Base-by-base conservation (phyloP, 2,329 filamentous ascomycete species). In the Aspergillus sp. region DNA sequence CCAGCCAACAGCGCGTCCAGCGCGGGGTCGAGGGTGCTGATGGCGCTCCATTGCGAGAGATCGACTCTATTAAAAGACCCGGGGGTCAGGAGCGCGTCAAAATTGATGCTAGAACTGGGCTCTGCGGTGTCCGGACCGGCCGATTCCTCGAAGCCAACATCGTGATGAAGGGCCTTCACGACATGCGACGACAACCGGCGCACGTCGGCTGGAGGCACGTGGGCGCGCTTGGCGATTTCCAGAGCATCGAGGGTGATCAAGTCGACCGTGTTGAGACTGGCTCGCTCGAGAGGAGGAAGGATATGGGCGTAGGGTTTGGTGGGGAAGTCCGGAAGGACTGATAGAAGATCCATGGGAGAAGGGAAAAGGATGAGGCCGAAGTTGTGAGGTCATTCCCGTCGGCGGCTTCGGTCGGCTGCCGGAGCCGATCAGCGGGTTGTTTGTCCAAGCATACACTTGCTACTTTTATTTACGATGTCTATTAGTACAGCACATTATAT, bases 201-300 rank as follows among this genome's bases (percentile, higher is more conserved):
- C 67, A 97, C 82, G 71, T 97, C 92, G 45, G 89, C 83, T 7
- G 94, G 81, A 2, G 94, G 92, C 18, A 96, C 82, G 64, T 89
- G 88, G 53, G 92, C 93, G 73, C 91, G 89, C 79, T 90, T 95
- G 58, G 92, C 92, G 65, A 98, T 86, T 71, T 96, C 90, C 62
- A 88, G 82, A 4, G 88, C 84, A 71, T 96, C 91, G 63, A 96
- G 87, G 2, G 91, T 91, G 69, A 99, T 83, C 52, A 99, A 84
- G 73, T 99, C 95, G 67, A 87, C 87, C 32, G 90, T 90, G 26
- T 90, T 90, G 72, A 99, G 81, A 54, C 83, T 82, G 68, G 90
- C 87, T 73, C 86, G 86, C 78, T 98, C 94, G 57, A 98, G 85
- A 22, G 87, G 86, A 2, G 91, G 88, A 32, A 97, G 78, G 51